phyloP scores from a whole-genome alignment of 306 rosid species.

The Gastrolobium villosum region DNA sequence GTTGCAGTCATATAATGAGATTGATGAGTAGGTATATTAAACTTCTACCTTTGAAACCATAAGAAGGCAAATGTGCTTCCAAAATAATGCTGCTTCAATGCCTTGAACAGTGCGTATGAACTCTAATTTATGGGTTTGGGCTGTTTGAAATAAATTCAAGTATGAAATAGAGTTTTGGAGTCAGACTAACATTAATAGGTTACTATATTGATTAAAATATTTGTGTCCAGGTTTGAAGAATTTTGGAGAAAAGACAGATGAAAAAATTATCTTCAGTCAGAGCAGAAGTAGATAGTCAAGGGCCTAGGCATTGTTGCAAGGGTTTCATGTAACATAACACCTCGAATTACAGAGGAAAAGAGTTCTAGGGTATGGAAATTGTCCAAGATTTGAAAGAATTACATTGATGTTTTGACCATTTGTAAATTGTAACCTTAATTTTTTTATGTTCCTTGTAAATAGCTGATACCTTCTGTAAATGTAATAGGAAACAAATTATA shows the following conservation, averaged over 20 bases:
- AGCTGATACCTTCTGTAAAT: background rate
- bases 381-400: background rate
- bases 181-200: background rate
- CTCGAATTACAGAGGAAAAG: slow-evolving; percentile 1
- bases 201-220: background rate
- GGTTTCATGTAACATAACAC: background rate
- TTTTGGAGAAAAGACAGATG: background rate
- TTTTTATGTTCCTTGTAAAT: background rate
- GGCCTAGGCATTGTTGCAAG: background rate
- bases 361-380: background rate
- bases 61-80: background rate
- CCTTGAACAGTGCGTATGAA: background rate
- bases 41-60: background rate
- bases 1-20: background rate
- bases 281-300: background rate
- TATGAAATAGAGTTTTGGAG: slow-evolving; percentile 4
- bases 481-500: background rate
- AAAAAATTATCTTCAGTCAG: background rate
- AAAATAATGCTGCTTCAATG: background rate
- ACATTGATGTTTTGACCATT: background rate
- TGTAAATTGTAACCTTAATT: background rate
- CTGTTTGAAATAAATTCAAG: background rate
- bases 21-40: background rate
- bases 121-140: background rate
- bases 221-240: background rate